phyloP scores from a whole-genome alignment of 768 basidiomycete species.

The Coprinopsis cinerea region DNA sequence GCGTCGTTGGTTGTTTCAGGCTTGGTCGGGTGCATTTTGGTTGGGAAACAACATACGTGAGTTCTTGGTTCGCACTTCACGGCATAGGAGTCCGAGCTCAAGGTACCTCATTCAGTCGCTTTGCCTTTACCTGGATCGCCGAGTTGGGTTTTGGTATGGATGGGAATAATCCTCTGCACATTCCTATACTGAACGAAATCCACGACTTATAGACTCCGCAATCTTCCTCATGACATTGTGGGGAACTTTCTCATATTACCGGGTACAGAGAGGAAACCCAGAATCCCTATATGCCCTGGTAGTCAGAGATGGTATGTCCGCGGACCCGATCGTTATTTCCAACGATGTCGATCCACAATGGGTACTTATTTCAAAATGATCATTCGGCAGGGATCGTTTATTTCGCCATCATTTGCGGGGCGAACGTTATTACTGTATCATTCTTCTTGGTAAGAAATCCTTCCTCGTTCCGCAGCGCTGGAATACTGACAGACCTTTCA shows the following conservation, averaged over 20 bases:
- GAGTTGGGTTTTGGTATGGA: slow-evolving; percentile 28
- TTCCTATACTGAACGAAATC: not conserved
- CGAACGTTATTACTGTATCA: slow-evolving; percentile 27
- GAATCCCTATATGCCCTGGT: slow-evolving; percentile 23
- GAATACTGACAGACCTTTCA: slow-evolving; percentile 2
- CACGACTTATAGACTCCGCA: slow-evolving; percentile 20
- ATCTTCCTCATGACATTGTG: slow-evolving; percentile 28
- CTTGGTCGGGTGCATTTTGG: slow-evolving; percentile 30
- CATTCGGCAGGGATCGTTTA: slow-evolving; percentile 29
- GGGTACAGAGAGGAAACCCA: slow-evolving; percentile 10
- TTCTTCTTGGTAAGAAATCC: slow-evolving; percentile 22
- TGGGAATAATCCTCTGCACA: not conserved
- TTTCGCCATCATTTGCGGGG: slow-evolving; percentile 28
- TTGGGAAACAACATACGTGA: slow-evolving; percentile 23
- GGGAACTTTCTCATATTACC: slow-evolving; percentile 12
- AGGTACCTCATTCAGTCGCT: slow-evolving; percentile 19
- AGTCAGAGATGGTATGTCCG: slow-evolving; percentile 26
- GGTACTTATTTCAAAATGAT: not conserved
- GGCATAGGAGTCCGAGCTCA: not conserved
- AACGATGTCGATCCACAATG: not conserved
- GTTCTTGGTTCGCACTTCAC: slow-evolving; percentile 7
- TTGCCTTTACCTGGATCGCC: slow-evolving; percentile 32
- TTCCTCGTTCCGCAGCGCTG: not conserved
- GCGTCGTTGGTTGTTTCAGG: too few species aligned
- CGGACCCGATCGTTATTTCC: not conserved